A percentile compares a stretch with the other conserved stretches of the same genome.
phyloP scores from a whole-genome alignment of 257 asterid genomes.

The Solanum acaule region DNA sequence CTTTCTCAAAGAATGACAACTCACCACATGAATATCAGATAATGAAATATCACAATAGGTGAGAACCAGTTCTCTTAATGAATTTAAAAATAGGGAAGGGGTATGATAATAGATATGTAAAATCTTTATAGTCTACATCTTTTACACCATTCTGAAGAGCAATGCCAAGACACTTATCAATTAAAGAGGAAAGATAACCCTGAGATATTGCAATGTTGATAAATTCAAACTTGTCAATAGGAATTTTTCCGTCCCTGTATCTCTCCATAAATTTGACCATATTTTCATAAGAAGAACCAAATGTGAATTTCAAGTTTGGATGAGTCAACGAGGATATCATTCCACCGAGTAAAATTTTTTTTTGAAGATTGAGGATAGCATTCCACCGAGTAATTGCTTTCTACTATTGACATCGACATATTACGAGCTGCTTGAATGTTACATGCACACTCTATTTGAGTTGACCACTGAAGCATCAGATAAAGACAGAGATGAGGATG shows the following conservation, averaged over 20 bases:
- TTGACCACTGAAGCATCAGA: background rate
- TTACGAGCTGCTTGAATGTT: too few species aligned
- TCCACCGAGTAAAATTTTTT: too few species aligned
- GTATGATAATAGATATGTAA: too few species aligned
- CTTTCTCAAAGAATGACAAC: background rate
- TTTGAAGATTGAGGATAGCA: too few species aligned
- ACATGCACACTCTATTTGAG: too few species aligned
- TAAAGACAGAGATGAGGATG: background rate
- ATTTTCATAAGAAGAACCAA: too few species aligned
- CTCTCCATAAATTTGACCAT: background rate
- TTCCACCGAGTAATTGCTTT: background rate
- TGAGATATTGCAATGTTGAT: too few species aligned
- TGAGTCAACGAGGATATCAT: too few species aligned
- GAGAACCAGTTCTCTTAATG: background rate
- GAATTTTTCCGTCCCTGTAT: background rate
- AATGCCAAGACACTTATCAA: background rate
- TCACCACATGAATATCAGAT: background rate
- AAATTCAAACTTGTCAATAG: background rate
- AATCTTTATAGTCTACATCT: background rate
- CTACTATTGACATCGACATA: too few species aligned
- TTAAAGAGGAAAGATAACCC: background rate
- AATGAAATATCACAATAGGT: background rate
- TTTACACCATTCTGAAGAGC: background rate
- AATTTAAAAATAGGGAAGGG: too few species aligned
- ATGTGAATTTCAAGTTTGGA: background rate